Percentiles rank a stretch among this genome's conserved stretches.
Evolutionary conservation across 129 eudicot genomes (phyloP).

Genomic region (carrot (Daucus carota)): DNA sequence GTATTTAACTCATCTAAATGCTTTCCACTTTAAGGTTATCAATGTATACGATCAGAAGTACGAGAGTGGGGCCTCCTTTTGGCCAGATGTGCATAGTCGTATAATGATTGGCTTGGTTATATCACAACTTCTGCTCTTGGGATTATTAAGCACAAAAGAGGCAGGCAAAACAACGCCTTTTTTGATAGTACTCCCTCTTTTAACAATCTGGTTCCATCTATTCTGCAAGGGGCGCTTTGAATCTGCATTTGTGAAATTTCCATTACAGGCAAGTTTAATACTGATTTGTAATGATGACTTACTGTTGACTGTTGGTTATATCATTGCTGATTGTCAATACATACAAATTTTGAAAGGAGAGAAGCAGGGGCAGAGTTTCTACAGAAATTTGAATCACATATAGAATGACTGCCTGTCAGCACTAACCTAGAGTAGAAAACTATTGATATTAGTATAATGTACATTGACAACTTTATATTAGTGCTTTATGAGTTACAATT

Average conservation of each 20-base stretch:
- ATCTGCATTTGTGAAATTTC: constrained; percentile 63
- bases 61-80: constrained; percentile 86
- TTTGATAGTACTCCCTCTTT: constrained; percentile 62
- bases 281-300: not conserved
- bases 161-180: constrained; percentile 44
- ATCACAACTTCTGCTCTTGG: constrained; percentile 73
- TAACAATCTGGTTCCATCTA: constrained; percentile 84
- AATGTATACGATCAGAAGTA: constrained; percentile 94
- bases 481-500: too few species aligned
- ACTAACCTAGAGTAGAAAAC: not conserved
- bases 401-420: not conserved
- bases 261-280: constrained; percentile 61
- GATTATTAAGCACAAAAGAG: constrained; percentile 75
- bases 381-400: not conserved
- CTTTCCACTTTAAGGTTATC: constrained; percentile 52
- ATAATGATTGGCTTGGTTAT: constrained; percentile 66
- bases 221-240: constrained; percentile 91
- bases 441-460: not conserved
- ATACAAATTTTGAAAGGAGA: not conserved
- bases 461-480: not conserved
- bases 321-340: not conserved
- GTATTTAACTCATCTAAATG: not conserved
- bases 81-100: constrained; percentile 95
- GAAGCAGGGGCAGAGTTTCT: not conserved
- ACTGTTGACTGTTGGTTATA: not conserved